phyloP scores from a whole-genome alignment of 495 filamentous ascomycete genomes.

The Lineolata rhizophorae region DNA sequence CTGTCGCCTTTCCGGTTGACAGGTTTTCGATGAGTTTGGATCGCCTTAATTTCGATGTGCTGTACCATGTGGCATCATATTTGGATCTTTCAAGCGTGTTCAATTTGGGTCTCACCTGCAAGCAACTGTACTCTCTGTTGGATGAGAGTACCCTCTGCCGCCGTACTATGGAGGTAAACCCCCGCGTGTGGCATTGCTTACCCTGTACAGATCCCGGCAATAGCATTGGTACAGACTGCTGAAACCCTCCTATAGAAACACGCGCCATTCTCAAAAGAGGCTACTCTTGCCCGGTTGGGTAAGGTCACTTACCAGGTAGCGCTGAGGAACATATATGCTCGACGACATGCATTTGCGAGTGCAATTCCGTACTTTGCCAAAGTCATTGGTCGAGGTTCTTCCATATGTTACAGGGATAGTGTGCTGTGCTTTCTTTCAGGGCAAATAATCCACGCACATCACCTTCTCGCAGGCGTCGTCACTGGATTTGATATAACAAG shows the following conservation, averaged over 20 bases:
- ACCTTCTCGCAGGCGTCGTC: neutral
- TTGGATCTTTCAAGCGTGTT: constrained; percentile 29
- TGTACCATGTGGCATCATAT: constrained; percentile 12
- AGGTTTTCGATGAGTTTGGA: too few species aligned
- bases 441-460: neutral
- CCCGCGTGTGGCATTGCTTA: neutral
- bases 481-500: neutral
- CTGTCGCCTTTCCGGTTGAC: too few species aligned
- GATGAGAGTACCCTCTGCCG: constrained; percentile 40
- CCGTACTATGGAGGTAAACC: constrained; percentile 32
- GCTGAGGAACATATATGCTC: neutral
- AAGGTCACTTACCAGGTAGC: neutral
- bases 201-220: neutral
- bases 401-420: neutral
- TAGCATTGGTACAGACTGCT: too few species aligned
- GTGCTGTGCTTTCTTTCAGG: neutral
- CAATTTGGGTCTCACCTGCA: constrained; percentile 27
- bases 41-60: constrained; percentile 15
- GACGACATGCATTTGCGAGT: neutral
- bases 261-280: neutral
- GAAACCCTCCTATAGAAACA: constrained; percentile 3
- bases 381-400: neutral
- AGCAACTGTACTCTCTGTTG: constrained; percentile 28
- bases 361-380: neutral
- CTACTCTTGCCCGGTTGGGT: neutral